Evolutionary conservation across 2,329 filamentous ascomycete species (phyloP).

Genomic region (Magnaporthales sp.): DNA sequence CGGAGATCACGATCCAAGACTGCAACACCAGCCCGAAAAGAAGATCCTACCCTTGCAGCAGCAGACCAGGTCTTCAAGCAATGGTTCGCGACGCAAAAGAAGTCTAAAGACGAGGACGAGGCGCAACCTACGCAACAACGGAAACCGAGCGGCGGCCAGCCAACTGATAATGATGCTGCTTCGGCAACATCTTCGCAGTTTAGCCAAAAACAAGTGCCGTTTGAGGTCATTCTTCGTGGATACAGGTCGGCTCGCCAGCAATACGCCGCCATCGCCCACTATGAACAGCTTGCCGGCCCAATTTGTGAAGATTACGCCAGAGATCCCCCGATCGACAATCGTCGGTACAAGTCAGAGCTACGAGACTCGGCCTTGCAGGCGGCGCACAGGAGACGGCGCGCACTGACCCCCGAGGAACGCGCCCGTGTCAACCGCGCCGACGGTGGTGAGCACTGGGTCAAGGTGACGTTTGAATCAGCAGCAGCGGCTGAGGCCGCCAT

Average conservation of each 20-base stretch:
- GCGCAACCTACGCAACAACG: conserved; percentile 12
- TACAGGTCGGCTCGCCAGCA: conserved; percentile 57
- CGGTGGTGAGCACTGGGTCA: conserved; percentile 87
- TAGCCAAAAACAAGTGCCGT: conserved; percentile 32
- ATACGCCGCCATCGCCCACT: conserved; percentile 85
- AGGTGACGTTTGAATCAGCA: conserved; percentile 69
- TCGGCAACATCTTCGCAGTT: conserved; percentile 18
- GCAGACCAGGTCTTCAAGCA: conserved; percentile 54
- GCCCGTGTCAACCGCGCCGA: conserved; percentile 72
- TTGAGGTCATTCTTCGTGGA: conserved; percentile 79
- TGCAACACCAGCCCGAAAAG: conserved; percentile 46
- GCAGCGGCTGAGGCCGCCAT: conserved; percentile 63
- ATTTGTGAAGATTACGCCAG: conserved; percentile 93
- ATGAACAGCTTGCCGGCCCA: conserved; percentile 74
- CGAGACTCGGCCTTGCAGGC: conserved; percentile 49
- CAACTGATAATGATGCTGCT: conserved; percentile 13
- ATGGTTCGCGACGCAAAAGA: conserved; percentile 41
- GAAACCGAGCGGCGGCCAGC: conserved; percentile 14
- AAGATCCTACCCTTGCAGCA: conserved; percentile 53
- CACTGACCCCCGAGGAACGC: conserved; percentile 64
- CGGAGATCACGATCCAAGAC: conserved; percentile 54
- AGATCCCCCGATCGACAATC: conserved; percentile 63
- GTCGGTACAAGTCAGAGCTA: conserved; percentile 65
- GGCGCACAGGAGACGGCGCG: conserved; percentile 36
- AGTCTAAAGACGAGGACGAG: conserved; percentile 16